Percentiles rank a stretch among this genome's conserved stretches.
These are phyloP conservation scores for Dissophora ornata DNA, from an alignment of 192 early-diverging fungal species.

Conservation along the genomic window DNA sequence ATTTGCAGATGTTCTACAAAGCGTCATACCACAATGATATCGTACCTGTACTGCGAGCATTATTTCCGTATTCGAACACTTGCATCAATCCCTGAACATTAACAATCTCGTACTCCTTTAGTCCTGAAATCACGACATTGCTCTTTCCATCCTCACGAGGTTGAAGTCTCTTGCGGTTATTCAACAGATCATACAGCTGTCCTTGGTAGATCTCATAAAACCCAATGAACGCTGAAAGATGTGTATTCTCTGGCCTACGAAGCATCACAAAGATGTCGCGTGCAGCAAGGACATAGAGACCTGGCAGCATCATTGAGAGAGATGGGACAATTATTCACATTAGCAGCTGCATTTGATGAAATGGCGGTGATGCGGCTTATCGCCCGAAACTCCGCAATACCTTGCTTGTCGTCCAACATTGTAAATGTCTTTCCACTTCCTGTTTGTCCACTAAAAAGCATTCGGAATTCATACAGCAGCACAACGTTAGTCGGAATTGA, in stretches of 20 bases:
- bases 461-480: too few relatives aligned
- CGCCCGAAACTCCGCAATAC: too few relatives aligned
- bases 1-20: too few relatives aligned
- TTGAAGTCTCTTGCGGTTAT: slow-evolving; percentile 86
- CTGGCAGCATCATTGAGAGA: neutral
- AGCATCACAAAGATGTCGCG: slow-evolving; percentile 90
- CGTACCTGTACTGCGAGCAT: slow-evolving; percentile 87
- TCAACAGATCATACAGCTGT: slow-evolving; percentile 93
- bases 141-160: slow-evolving; percentile 97
- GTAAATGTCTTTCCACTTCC: slow-evolving; percentile 98
- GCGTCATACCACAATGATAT: too few relatives aligned
- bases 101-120: slow-evolving; percentile 89
- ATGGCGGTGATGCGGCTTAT: too few relatives aligned
- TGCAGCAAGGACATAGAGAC: slow-evolving; percentile 93
- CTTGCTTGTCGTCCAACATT: slow-evolving; percentile 90
- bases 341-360: too few relatives aligned
- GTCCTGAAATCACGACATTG: slow-evolving; percentile 89
- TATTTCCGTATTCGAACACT: slow-evolving; percentile 94
- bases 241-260: slow-evolving; percentile 71
- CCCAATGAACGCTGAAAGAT: slow-evolving; percentile 85
- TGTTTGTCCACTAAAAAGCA: slow-evolving; percentile 79
- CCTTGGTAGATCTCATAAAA: slow-evolving; percentile 99
- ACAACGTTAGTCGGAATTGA: too few relatives aligned
- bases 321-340: too few relatives aligned
- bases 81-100: slow-evolving; percentile 89